phyloP scores from a whole-genome alignment of 2,329 filamentous ascomycete species.

The Penicillium sp. region DNA sequence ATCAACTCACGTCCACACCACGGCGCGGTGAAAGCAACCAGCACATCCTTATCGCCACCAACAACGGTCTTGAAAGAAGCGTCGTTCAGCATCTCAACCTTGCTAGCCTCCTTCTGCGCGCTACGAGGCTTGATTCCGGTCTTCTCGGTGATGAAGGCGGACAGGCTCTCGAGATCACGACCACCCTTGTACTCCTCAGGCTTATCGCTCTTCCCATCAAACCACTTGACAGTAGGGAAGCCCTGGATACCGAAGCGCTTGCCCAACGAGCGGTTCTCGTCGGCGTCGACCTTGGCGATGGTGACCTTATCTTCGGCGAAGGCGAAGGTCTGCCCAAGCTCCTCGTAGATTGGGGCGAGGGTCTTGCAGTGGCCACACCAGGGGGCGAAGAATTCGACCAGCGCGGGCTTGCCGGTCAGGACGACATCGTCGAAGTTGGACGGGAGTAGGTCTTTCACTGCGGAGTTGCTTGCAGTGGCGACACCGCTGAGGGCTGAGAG shows the following conservation, averaged over 20 bases:
- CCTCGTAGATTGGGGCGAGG: conserved; percentile 90
- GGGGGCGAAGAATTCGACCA: conserved; percentile 97
- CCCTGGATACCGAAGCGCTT: conserved; percentile 86
- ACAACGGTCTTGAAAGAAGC: conserved; percentile 71
- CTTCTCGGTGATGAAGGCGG: conserved; percentile 79
- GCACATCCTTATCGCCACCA: conserved; percentile 80
- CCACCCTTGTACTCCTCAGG: conserved; percentile 83
- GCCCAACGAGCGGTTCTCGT: conserved; percentile 79
- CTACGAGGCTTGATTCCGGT: conserved; percentile 76
- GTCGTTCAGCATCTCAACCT: conserved; percentile 78
- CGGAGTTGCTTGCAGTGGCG: conserved; percentile 67
- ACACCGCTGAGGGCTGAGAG: conserved; percentile 50
- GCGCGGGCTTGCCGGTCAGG: conserved; percentile 84
- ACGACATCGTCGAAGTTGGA: conserved; percentile 89
- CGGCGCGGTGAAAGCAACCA: conserved; percentile 95
- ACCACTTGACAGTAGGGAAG: conserved; percentile 96
- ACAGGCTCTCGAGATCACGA: conserved; percentile 81
- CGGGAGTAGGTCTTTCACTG: conserved; percentile 85
- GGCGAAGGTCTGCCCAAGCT: conserved; percentile 73
- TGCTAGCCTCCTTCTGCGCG: conserved; percentile 60
- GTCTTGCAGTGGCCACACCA: conserved; percentile 99
- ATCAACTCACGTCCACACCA: conserved; percentile 90
- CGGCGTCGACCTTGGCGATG: conserved; percentile 95
- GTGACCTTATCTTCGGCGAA: conserved; percentile 71
- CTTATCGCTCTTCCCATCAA: conserved; percentile 87